These are phyloP conservation scores for Picocystis sp. DNA, from an alignment of 163 green algal species.

Conservation along the genomic window DNA sequence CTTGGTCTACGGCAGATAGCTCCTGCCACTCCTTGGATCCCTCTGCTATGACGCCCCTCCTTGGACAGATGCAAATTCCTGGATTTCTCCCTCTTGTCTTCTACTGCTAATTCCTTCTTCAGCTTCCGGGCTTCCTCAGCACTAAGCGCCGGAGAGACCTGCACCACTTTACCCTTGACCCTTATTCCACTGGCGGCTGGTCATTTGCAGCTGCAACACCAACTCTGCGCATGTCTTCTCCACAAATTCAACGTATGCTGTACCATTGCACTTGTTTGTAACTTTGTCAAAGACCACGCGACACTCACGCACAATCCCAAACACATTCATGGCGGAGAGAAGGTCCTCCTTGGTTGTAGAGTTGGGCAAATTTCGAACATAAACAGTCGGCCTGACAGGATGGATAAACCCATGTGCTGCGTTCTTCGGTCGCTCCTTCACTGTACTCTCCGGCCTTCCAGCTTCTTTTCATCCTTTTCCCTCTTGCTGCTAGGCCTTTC, in stretches of 20 bases:
- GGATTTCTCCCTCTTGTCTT: neutral
- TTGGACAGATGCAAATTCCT: conserved; percentile 22
- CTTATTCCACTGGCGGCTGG: too few relatives aligned
- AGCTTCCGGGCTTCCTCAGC: too few relatives aligned
- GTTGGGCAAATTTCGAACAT: conserved; percentile 63
- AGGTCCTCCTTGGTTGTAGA: conserved; percentile 44
- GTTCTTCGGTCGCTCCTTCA: neutral
- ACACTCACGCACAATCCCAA: conserved; percentile 1
- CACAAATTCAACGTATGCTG: conserved; percentile 81
- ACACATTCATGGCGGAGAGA: conserved; percentile 28
- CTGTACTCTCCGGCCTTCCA: neutral
- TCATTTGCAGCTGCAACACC: conserved; percentile 16
- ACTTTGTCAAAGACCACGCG: conserved; percentile 52
- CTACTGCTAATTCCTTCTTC: neutral
- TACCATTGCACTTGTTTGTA: conserved; percentile 71
- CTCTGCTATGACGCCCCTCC: conserved; percentile 64
- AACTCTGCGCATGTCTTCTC: conserved; percentile 17
- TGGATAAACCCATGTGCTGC: conserved; percentile 1
- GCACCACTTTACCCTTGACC: too few relatives aligned
- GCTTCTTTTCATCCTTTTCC: conserved; percentile 10
- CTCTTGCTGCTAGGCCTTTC: neutral
- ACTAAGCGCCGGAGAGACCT: too few relatives aligned
- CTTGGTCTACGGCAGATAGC: conserved; percentile 50
- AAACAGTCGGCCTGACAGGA: conserved; percentile 47
- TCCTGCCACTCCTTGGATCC: conserved; percentile 47